Evolutionary conservation across 306 rosid genomes (phyloP), one percentile per base, ranked within the genome.

Genomic region (Neltuma alba): DNA sequence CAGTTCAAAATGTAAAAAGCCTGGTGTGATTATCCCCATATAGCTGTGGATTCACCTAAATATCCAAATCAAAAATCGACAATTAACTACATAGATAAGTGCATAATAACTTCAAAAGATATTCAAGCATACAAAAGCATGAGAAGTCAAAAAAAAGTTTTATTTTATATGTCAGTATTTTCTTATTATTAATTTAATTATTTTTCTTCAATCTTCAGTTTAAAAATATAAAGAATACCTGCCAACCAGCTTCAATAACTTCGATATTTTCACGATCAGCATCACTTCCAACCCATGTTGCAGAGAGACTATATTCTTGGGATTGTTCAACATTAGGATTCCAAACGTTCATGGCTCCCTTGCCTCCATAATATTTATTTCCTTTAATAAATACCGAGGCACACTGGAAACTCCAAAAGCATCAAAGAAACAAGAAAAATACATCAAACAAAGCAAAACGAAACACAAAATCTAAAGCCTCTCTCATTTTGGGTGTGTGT

Each of bases 201-300:
- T n/a, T n/a, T n/a, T n/a, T n/a, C n/a, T n/a, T n/a, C n/a, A n/a
- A n/a, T n/a, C n/a, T n/a, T n/a, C n/a, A n/a, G n/a, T n/a, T n/a
- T n/a, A n/a, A n/a, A n/a, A n/a, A n/a, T n/a, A n/a, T n/a, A n/a
- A n/a, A n/a, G n/a, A n/a, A 36, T 86, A 86, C 92, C 89, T 88
- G 92, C 92, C 89, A 88, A 78, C 92, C 89, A 38, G 89, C 89
- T 82, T 86, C 88, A 70, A 86, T 88, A 74, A 82, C 70, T 28
- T 86, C 82, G 72, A 88, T 82, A 86, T 81, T 89, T 80, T 76
- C 75, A 60, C 78, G 77, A 79, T 76, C 82, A 64, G 81, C 61
- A 57, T 86, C 92, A 57, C 83, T 76, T 30, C 70, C 44, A 72
- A 88, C 12, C 88, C 85, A 84, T 11, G 86, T 88, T 86, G 86